Conservation (phyloP, 139 green algal species). For the Chlamydomonas incerta region DNA sequence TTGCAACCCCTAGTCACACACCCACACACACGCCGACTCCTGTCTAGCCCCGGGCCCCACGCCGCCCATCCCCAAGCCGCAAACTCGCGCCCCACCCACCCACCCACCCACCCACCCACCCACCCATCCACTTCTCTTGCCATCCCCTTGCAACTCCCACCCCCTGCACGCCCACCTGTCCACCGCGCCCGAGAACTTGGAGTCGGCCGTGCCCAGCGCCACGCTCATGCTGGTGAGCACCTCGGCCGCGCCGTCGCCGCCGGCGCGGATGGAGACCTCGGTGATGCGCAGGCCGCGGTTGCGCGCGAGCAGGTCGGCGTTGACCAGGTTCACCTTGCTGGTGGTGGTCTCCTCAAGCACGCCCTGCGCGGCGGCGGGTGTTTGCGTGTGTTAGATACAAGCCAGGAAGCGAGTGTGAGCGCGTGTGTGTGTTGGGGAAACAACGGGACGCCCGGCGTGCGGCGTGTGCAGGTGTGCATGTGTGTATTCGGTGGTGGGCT, state of each 20-base stretch:
- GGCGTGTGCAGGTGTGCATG: too few species aligned
- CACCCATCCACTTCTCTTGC: not conserved
- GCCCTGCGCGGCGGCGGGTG: slow-evolving; percentile 49
- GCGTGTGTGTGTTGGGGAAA: too few species aligned
- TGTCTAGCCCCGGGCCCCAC: too few species aligned
- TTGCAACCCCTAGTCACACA: too few species aligned
- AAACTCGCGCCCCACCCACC: too few species aligned
- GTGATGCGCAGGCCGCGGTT: slow-evolving; percentile 80
- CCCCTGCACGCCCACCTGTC: slow-evolving; percentile 28
- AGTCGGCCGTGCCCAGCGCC: slow-evolving; percentile 67
- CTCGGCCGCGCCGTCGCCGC: slow-evolving; percentile 21
- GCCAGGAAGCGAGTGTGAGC: too few species aligned
- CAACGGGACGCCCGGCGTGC: too few species aligned
- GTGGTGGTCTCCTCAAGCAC: slow-evolving; percentile 82
- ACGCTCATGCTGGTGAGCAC: slow-evolving; percentile 78
- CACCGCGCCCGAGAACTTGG: slow-evolving; percentile 79
- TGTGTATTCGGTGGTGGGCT: too few species aligned
- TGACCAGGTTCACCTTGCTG: slow-evolving; percentile 92
- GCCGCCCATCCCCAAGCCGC: too few species aligned
- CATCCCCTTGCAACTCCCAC: not conserved
- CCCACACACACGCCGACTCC: too few species aligned
- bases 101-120: too few species aligned
- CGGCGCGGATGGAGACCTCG: slow-evolving; percentile 43
- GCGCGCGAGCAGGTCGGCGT: slow-evolving; percentile 95
- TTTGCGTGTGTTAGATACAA: not conserved